Conservation (phyloP, 257 asterid species). For the Pogostemon cablin region DNA sequence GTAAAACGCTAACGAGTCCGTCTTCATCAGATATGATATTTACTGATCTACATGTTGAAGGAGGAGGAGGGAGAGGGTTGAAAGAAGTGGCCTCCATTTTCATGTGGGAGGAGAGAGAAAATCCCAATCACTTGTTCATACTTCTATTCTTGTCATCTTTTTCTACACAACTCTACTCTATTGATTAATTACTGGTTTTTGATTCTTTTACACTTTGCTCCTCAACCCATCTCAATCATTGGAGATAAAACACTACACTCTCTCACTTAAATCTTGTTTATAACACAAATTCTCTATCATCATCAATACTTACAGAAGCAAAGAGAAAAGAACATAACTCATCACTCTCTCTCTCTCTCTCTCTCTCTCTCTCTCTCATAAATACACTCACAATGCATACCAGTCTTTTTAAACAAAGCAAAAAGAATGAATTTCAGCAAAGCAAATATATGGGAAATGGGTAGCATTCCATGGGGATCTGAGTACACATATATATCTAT, state of each 20-base stretch:
- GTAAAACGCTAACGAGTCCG: too few relatives aligned
- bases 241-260: slow-evolving; percentile 40
- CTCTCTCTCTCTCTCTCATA: background rate
- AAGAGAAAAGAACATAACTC: background rate
- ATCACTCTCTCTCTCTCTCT: background rate
- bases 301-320: slow-evolving; percentile 25
- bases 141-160: slow-evolving; percentile 50
- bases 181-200: background rate
- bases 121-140: slow-evolving; percentile 66
- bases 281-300: slow-evolving; percentile 34
- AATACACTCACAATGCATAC: slow-evolving; percentile 4
- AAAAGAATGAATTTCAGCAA: slow-evolving; percentile 71
- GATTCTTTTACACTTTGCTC: slow-evolving; percentile 18
- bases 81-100: slow-evolving; percentile 53
- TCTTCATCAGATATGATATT: too few relatives aligned
- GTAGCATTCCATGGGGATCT: slow-evolving; percentile 82
- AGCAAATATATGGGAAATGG: slow-evolving; percentile 62
- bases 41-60: slow-evolving; percentile 18
- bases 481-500: slow-evolving; percentile 46
- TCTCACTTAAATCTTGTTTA: slow-evolving; percentile 25
- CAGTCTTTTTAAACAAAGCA: slow-evolving; percentile 57
- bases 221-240: slow-evolving; percentile 63
- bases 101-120: slow-evolving; percentile 79
- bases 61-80: slow-evolving; percentile 21
- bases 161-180: background rate